A percentile compares a stretch with the other conserved stretches of the same genome.
Evolutionary conservation across 2,329 filamentous ascomycete species (phyloP).

Genomic region (Metarhizium anisopliae): DNA sequence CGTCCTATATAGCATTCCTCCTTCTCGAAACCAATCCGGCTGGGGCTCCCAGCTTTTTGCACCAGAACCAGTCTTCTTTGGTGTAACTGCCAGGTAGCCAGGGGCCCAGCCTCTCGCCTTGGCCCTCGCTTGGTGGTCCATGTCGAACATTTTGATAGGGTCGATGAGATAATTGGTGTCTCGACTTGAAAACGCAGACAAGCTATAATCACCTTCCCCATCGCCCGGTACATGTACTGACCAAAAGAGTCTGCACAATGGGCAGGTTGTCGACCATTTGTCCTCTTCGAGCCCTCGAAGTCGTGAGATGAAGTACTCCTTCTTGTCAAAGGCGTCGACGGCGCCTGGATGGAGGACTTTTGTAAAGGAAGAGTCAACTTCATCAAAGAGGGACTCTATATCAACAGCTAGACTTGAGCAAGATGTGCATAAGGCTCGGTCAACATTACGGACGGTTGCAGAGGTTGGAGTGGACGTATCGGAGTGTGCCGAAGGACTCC

Average conservation of each 20-base stretch:
- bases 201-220: conserved; percentile 19
- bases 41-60: conserved; percentile 21
- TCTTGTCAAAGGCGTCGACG: conserved; percentile 22
- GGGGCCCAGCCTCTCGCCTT: conserved; percentile 20
- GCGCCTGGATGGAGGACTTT: conserved; percentile 18
- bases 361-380: conserved; percentile 20
- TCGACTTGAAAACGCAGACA: conserved; percentile 24
- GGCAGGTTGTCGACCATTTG: conserved; percentile 23
- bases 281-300: conserved; percentile 22
- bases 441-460: conserved; percentile 15
- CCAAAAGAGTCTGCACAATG: conserved; percentile 25
- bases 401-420: conserved; percentile 24
- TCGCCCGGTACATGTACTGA: conserved; percentile 22
- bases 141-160: conserved; percentile 20
- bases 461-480: conserved; percentile 14
- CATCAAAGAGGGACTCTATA: conserved; percentile 22
- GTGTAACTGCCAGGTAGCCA: conserved; percentile 23
- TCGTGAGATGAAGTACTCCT: conserved; percentile 19
- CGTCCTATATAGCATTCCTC: conserved; percentile 24
- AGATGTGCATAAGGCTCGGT: conserved; percentile 20
- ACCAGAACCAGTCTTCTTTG: conserved; percentile 19
- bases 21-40: conserved; percentile 22
- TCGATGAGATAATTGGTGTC: conserved; percentile 27
- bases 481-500: conserved; percentile 25
- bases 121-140: conserved; percentile 19